Base-by-base conservation (phyloP, 192 early-diverging fungal species). In the Entomortierella beljakovae region DNA sequence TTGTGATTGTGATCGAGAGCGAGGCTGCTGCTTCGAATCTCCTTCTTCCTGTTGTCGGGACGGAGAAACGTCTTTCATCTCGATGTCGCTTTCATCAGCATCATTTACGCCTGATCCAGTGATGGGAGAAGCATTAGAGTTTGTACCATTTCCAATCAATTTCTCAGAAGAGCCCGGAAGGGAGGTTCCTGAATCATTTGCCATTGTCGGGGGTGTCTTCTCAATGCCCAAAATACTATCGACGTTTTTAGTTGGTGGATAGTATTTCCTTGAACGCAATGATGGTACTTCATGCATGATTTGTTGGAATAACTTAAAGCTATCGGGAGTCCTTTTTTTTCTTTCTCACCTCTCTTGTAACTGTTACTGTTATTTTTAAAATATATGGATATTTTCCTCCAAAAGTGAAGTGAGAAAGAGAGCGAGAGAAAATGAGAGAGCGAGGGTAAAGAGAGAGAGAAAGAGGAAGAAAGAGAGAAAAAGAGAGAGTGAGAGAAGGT, bases 201-300 rank as follows among this genome's bases (percentile, higher is more conserved):
- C 29, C 57, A 61, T 70, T 32, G 35, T 8, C 10, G n/a, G 7
- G 9, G 40, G 29, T 38, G 53, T 34, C 34, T 60, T 60, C 18
- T 69, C 57, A 20, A 51, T 69, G 48, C n/a, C 50, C 28, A 28
- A 48, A 18, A 35, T 46, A 31, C 0, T 57, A 32, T 26, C 35
- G 10, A 20, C 43, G 52, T 15, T 29, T 22, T 62, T 55, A 6
- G 42, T 56, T 9, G 60, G 53, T 16, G 69, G 63, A 31, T 40
- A 61, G 4, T 57, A 52, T 35, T 63, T 71, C 29, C 69, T 31
- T 34, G 68, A 55, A 28, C 69, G 58, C 20, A 63, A 31, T 22
- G 69, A 62, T 5, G 69, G 35, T 31, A 60, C 59, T 56, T 71
- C 69, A 52, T 63, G 60, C 69, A 71, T 71, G 43, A 29, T 49